Evolutionary conservation across 1,139 yeast genomes (phyloP).

Genomic region (Candida sp.): DNA sequence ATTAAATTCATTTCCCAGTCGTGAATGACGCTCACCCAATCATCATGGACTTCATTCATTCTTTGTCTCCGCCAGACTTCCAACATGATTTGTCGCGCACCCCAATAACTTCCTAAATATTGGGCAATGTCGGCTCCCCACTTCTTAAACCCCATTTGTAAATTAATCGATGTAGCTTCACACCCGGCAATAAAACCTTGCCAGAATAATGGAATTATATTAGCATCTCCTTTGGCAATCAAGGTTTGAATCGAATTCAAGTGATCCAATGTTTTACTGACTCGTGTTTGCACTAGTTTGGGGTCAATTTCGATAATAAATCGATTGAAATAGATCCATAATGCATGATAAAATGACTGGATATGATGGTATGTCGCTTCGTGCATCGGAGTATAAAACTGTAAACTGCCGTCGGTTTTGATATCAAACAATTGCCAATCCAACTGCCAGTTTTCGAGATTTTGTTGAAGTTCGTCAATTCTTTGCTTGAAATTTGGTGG

Average conservation of each 20-base stretch:
- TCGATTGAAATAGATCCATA: conserved; percentile 72
- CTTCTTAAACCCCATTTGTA: conserved; percentile 65
- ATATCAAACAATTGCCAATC: conserved; percentile 53
- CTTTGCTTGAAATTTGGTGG: conserved; percentile 45
- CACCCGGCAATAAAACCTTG: conserved; percentile 91
- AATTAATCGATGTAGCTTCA: conserved; percentile 57
- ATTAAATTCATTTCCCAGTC: conserved; percentile 88
- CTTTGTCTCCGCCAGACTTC: conserved; percentile 84
- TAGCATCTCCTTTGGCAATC: conserved; percentile 50
- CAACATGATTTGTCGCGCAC: conserved; percentile 77
- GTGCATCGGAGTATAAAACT: conserved; percentile 52
- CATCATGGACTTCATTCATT: conserved; percentile 53
- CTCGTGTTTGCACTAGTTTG: conserved; percentile 53
- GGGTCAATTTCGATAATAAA: conserved; percentile 57
- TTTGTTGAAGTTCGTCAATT: conserved; percentile 47
- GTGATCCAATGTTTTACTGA: conserved; percentile 59
- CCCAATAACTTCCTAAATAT: conserved; percentile 81
- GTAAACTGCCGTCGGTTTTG: conserved; percentile 19
- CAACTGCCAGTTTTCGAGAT: conserved; percentile 60
- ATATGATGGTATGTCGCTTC: conserved; percentile 84
- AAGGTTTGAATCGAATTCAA: conserved; percentile 61
- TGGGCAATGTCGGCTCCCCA: conserved; percentile 84
- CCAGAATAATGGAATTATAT: conserved; percentile 80
- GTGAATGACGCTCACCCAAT: conserved; percentile 75
- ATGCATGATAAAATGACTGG: conserved; percentile 72